phyloP scores from a whole-genome alignment of 176 grass and related monocot genomes.

The Dendrocalamus sinicus region DNA sequence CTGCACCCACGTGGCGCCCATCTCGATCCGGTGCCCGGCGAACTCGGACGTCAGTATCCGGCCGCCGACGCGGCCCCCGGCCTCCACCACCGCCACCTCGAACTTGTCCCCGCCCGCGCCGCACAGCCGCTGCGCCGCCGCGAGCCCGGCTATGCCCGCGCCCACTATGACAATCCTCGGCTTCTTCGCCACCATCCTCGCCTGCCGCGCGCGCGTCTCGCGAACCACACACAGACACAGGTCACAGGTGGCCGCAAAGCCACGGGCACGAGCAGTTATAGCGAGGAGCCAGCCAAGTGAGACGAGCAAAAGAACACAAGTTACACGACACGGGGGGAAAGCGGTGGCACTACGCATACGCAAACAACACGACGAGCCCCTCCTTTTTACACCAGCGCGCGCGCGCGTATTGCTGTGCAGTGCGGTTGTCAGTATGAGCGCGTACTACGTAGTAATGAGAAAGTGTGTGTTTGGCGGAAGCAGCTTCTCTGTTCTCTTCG shows the following conservation, averaged over 20 bases:
- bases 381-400: not conserved
- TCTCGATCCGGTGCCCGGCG: slow-evolving; percentile 72
- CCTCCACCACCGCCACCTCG: slow-evolving; percentile 75
- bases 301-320: not conserved
- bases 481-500: no score
- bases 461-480: no score
- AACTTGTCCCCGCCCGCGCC: slow-evolving; percentile 51
- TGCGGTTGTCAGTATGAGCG: not conserved
- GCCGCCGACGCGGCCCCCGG: slow-evolving; percentile 58
- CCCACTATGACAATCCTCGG: slow-evolving; percentile 68
- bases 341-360: not conserved
- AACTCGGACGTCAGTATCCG: slow-evolving; percentile 75
- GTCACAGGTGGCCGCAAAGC: not conserved
- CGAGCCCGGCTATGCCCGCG: slow-evolving; percentile 79
- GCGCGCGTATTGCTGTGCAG: not conserved
- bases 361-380: slow-evolving; percentile 3
- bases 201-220: not conserved
- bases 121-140: slow-evolving; percentile 69
- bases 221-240: not conserved
- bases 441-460: not conserved
- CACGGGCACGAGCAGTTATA: not conserved
- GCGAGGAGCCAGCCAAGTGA: not conserved
- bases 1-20: slow-evolving; percentile 93
- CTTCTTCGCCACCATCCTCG: slow-evolving; percentile 62
- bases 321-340: not conserved